These are phyloP conservation scores for Pinus albicaulis DNA, from an alignment of 75 land plant species.

Conservation along the genomic window DNA sequence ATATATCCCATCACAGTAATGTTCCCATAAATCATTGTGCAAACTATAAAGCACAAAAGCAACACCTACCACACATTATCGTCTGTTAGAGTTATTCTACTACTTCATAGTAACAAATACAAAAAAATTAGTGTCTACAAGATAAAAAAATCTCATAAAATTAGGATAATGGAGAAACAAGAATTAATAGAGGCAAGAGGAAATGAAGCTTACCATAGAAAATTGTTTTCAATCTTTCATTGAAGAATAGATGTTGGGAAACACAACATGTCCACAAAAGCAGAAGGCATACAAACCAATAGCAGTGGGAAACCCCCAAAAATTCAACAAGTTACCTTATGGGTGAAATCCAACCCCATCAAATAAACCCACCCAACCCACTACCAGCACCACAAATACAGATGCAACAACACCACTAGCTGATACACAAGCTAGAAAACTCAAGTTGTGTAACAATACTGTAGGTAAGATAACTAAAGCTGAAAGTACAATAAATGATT, in stretches of 20 bases:
- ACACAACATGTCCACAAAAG: slow-evolving; percentile 62
- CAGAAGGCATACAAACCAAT: slow-evolving; percentile 57
- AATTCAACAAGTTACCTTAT: slow-evolving; percentile 36
- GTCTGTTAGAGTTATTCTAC: neutral
- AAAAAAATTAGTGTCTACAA: neutral
- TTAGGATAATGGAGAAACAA: too few relatives aligned
- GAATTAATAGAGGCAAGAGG: neutral
- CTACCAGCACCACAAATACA: slow-evolving; percentile 40
- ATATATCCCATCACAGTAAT: slow-evolving; percentile 47
- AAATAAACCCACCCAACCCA: slow-evolving; percentile 38
- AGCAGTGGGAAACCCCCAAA: slow-evolving; percentile 38
- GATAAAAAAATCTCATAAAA: neutral
- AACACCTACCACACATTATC: slow-evolving; percentile 23
- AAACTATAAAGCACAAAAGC: slow-evolving; percentile 28
- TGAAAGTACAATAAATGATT: slow-evolving; percentile 33
- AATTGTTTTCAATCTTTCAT: slow-evolving; percentile 43
- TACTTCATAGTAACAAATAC: neutral
- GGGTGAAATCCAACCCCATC: slow-evolving; percentile 54
- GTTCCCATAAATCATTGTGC: slow-evolving; percentile 32
- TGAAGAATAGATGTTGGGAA: slow-evolving; percentile 64
- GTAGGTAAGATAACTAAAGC: slow-evolving; percentile 45
- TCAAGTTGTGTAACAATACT: slow-evolving; percentile 62
- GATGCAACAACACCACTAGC: slow-evolving; percentile 77
- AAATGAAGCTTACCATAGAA: slow-evolving; percentile 14
- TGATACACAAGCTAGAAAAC: slow-evolving; percentile 62